These are phyloP conservation scores for Phytophthora pseudosyringae DNA, from an alignment of 352 stramenopile genomes.

Conservation along the genomic window DNA sequence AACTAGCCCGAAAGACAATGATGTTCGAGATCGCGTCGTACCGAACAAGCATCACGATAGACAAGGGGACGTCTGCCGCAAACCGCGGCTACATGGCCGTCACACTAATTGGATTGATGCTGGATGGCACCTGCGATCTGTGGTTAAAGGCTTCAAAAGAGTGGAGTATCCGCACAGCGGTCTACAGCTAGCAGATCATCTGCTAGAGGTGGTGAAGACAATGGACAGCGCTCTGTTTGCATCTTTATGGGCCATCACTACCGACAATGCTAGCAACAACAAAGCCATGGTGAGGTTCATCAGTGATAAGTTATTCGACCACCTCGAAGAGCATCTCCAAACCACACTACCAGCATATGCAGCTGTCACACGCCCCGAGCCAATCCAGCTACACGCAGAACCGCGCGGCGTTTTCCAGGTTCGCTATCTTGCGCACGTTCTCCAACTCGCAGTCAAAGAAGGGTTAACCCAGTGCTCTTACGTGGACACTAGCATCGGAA, in stretches of 20 bases:
- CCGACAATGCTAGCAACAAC: conserved; percentile 20
- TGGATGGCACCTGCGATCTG: conserved; percentile 6
- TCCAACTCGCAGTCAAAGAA: conserved; percentile 20
- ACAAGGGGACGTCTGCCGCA: conserved; percentile 30
- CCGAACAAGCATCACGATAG: conserved; percentile 17
- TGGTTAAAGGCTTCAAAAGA: conserved; percentile 26
- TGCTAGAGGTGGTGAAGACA: conserved; percentile 11
- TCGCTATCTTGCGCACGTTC: conserved; percentile 14
- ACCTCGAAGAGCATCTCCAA: neutral
- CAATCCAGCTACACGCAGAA: neutral
- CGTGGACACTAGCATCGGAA: conserved; percentile 9
- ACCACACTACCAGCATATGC: neutral
- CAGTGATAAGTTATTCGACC: neutral
- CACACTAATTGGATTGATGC: conserved; percentile 26
- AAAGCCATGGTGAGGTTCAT: neutral
- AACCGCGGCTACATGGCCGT: conserved; percentile 27
- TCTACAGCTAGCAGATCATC: neutral
- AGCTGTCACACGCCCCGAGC: neutral
- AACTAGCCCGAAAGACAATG: neutral
- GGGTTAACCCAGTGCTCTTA: conserved; percentile 4
- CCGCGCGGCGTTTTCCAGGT: conserved; percentile 5
- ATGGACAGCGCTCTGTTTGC: conserved; percentile 4
- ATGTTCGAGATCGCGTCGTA: neutral
- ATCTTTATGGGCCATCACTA: conserved; percentile 7
- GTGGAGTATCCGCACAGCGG: conserved; percentile 19